Base-by-base conservation (phyloP, 164 flowering plant genomes). In the Dillenia turbinata region DNA sequence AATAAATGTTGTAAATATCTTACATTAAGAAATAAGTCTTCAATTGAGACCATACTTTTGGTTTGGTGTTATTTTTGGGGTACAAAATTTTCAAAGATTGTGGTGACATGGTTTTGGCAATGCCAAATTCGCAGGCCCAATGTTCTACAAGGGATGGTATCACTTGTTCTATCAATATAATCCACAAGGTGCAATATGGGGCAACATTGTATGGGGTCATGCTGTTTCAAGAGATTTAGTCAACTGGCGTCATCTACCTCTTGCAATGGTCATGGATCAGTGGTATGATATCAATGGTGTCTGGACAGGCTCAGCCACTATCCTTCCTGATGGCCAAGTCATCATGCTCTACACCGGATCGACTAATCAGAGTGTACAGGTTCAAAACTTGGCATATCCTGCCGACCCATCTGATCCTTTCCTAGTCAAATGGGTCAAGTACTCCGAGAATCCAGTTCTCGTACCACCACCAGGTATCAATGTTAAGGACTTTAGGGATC, bases 291-390 rank as follows among this genome's bases (percentile, higher is more conserved):
- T 60, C 49, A 79, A 80, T 12, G 97, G 97, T 11, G 96, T 87
- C 50, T 89, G 93, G 96, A 81, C 94, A 10, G 97, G 97, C n/a
- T 92, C 97, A 0, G 97, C 97, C 54, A 92, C 96, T 14, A 52
- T 84, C 72, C 85, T 89, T 43, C 77, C 84, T 9, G 76, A 83
- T 40, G 97, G 96, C 40, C 47, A 69, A 40, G 40, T 92, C 12
- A 66, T 85, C 54, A 82, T 92, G 90, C 69, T 92, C n/a, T 92
- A 92, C 78, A 92, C 96, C 9, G 96, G 97, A 3, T 77, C 83
- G 66, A 86, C 96, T 44, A 63, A 79, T 8, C 81, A 81, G 44
- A 56, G 65, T 0, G 84, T 84, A 0, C 96, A 91, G 74, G 90
- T 92, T 10, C 97, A 92, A 61, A 83, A 84, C 55, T 70, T 89